Base-by-base conservation (phyloP, 148 eudicot genomes). In the Silene latifolia region DNA sequence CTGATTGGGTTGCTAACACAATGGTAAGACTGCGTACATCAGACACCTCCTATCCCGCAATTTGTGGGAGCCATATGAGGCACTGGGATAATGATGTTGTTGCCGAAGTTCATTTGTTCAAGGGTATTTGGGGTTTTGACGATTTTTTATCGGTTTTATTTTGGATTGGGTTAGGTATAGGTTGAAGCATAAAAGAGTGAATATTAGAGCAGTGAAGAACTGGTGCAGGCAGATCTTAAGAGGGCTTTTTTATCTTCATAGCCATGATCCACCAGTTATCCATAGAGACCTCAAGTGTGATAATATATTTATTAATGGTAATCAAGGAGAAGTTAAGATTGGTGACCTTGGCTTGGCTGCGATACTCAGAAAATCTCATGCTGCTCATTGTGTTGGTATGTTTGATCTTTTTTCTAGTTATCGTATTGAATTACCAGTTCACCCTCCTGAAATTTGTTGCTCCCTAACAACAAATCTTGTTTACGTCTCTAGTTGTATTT, bases 261-360 rank as follows among this genome's bases (percentile, higher is more conserved):
- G 92, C 82, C 97, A 87, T 77, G 86, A 92, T 70, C 94, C 97
- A 56, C 97, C 92, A 44, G 92, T 92, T 64, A 89, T 92, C 71
- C 97, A 92, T 54, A 84, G 97, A 81, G 97, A 92, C 83, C 92
- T 92, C 81, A 92, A 92, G 76, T 92, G 97, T 86, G 97, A 92
- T 78, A 92, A 92, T 69, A 92, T 92, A 61, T 92, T 92, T 77
- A 53, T 92, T 24, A 92, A 92, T 83, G 97, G 97, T 20, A 89
- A 92, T 84, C 97, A 89, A 77, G 97, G 97, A 24, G 88, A 92
- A 75, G 89, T 92, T 9, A 92, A 92, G 84, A 92, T 92, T 72
- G 97, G 97, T 7, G 97, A 92, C 80, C 89, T 92, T 23, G 97
- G 97, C 61, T 85, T 92, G 15, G 97, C 97, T 29, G 97, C 95